Conservation (phyloP, 768 basidiomycete genomes). For the Amanita inopinata region DNA sequence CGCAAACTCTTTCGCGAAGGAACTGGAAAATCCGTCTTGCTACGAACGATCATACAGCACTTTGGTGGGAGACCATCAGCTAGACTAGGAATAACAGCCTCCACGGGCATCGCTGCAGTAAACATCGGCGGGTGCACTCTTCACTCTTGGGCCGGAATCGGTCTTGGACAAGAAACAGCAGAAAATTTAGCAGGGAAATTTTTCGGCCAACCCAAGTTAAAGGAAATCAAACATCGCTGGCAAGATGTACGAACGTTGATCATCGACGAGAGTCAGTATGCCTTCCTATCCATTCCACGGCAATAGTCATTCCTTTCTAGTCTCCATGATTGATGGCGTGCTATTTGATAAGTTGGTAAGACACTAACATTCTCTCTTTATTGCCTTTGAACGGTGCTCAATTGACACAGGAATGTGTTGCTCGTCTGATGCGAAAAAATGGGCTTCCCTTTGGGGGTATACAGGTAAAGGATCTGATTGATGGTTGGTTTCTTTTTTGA, state of each 20-base stretch:
- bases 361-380: neutral
- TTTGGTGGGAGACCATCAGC: slow-evolving; percentile 20
- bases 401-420: slow-evolving; percentile 48
- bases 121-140: slow-evolving; percentile 78
- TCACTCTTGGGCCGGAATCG: slow-evolving; percentile 78
- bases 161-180: slow-evolving; percentile 52
- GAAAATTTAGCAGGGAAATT: slow-evolving; percentile 48
- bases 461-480: slow-evolving; percentile 36
- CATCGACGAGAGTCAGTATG: slow-evolving; percentile 69
- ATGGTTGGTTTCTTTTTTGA: neutral
- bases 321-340: slow-evolving; percentile 81
- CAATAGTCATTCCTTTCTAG: slow-evolving; percentile 27
- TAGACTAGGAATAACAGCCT: slow-evolving; percentile 66
- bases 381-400: slow-evolving; percentile 17
- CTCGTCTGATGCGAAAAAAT: slow-evolving; percentile 41
- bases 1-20: slow-evolving; percentile 23
- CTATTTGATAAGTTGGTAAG: slow-evolving; percentile 76
- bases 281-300: neutral
- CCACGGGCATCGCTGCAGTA: slow-evolving; percentile 70
- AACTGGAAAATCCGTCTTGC: slow-evolving; percentile 78
- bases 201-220: slow-evolving; percentile 27
- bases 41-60: slow-evolving; percentile 62
- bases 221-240: slow-evolving; percentile 51
- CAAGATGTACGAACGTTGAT: slow-evolving; percentile 51
- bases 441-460: slow-evolving; percentile 74